phyloP scores from a whole-genome alignment of 768 basidiomycete genomes.

The Strobilomyces dryophilus region DNA sequence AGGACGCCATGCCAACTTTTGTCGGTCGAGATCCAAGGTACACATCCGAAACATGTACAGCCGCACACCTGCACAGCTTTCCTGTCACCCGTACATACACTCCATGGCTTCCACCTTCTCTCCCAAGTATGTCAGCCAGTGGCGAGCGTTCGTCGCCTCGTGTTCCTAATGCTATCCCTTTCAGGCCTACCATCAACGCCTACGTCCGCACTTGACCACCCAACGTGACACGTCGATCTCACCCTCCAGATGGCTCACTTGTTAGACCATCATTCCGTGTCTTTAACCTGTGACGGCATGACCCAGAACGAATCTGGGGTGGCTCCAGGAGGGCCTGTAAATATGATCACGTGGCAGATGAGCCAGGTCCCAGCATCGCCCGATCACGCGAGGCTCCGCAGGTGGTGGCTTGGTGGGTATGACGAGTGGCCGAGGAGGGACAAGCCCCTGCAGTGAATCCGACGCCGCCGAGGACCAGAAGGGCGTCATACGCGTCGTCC shows the following conservation, averaged over 20 bases:
- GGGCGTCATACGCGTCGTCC: constrained; percentile 9
- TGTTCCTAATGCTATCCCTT: constrained; percentile 14
- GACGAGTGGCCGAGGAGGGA: not conserved
- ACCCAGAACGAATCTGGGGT: constrained; percentile 9
- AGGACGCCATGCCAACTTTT: not conserved
- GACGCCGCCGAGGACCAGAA: constrained; percentile 5
- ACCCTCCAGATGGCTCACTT: not conserved
- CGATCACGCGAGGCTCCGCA: not conserved
- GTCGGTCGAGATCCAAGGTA: not conserved
- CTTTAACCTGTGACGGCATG: constrained; percentile 14
- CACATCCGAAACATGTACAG: constrained; percentile 9
- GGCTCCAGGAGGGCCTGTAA: not conserved
- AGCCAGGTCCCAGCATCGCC: not conserved
- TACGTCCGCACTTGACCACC: constrained; percentile 16
- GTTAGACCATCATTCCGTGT: constrained; percentile 1
- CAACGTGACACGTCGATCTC: constrained; percentile 23
- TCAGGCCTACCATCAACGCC: constrained; percentile 14
- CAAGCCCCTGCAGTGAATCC: constrained; percentile 10
- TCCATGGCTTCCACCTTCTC: not conserved
- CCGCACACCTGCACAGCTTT: constrained; percentile 7
- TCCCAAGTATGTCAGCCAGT: constrained; percentile 9
- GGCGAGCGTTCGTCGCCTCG: constrained; percentile 13
- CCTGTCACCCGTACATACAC: not conserved
- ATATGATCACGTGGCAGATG: constrained; percentile 2
- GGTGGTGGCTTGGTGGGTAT: constrained; percentile 20